A percentile compares a stretch with the other conserved stretches of the same genome.
phyloP scores from a whole-genome alignment of 1,284 basidiomycete species.

The Ganoderma leucocontextum region DNA sequence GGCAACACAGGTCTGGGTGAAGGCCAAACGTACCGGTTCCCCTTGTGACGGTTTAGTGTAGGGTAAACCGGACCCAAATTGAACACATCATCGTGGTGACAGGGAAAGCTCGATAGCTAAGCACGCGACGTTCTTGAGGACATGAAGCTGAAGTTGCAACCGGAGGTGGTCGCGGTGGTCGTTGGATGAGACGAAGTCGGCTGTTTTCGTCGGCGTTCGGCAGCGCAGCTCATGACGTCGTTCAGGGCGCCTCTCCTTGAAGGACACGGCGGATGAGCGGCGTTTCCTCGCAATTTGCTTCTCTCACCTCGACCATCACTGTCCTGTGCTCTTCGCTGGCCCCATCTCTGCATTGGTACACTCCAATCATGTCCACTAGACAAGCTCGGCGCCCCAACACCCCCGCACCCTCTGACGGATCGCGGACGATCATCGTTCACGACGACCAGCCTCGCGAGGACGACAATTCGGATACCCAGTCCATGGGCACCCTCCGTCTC shows the following conservation, averaged over 20 bases:
- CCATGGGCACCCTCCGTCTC: conserved; percentile 60
- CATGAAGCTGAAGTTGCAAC: not conserved
- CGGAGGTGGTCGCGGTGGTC: not conserved
- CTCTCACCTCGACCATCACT: conserved; percentile 7
- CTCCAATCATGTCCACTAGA: conserved; percentile 7
- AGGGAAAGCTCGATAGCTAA: not conserved
- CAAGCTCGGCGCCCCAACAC: conserved; percentile 18
- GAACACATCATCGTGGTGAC: not conserved
- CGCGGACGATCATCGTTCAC: conserved; percentile 62
- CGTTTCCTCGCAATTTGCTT: conserved; percentile 9
- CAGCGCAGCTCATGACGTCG: conserved; percentile 5
- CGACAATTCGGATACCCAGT: conserved; percentile 30
- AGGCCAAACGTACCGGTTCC: not conserved
- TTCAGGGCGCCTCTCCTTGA: not conserved
- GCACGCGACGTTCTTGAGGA: not conserved
- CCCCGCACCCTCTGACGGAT: conserved; percentile 59
- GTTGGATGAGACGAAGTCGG: not conserved
- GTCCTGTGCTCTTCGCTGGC: not conserved
- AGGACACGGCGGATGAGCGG: not conserved
- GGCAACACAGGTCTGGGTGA: not conserved
- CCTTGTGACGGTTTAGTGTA: not conserved
- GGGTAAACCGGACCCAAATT: not conserved
- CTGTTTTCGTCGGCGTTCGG: not conserved
- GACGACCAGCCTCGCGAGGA: conserved; percentile 49
- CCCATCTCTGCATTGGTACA: not conserved